Evolutionary conservation across 768 basidiomycete genomes (phyloP), one percentile per base, ranked within the genome.

Genomic region (Coprinellus micaceus): DNA sequence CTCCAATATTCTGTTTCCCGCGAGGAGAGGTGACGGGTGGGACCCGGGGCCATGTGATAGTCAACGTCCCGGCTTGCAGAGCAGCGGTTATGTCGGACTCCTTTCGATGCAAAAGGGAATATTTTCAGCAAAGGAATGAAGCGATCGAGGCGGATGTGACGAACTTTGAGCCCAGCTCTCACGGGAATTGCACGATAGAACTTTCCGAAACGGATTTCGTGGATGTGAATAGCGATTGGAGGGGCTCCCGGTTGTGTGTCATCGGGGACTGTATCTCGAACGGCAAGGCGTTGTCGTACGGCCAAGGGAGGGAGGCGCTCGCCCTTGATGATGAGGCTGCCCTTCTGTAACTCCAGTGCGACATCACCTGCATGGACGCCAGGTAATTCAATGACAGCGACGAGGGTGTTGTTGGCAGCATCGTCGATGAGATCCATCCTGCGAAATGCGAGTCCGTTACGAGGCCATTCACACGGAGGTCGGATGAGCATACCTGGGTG

Each of bases 401-500:
- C 54, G 3, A 74, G 51, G 19, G 59, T 72, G 9, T 68, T 56
- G 0, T 66, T 68, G 4, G 61, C 64, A 6, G 72, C 69, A 52
- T 79, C 72, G 47, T 79, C 74, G 15, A 76, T 62, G n/a, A 78
- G 58, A 53, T 77, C 77, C 70, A 77, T 73, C 46, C 79, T 79
- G 54, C 36, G n/a, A n/a, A 57, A 62, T 54, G 45, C 49, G 43
- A 19, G n/a, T n/a, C n/a, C n/a, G n/a, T 17, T 21, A 41, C 41
- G 51, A 41, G 4, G 45, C 43, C 2, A 7, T 45, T 37, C 12
- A 39, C 26, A 33, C 24, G 9, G 53, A 30, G 26, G 36, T 26
- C 29, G 28, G 54, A 22, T 37, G 22, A 28, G 57, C 61, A 15
- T 56, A 65, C 65, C 64, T 60, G 53, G 66, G 67, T 19, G 60